Conservation (phyloP, 371 early-diverging fungal species). For the Phascolomyces articulosus region DNA sequence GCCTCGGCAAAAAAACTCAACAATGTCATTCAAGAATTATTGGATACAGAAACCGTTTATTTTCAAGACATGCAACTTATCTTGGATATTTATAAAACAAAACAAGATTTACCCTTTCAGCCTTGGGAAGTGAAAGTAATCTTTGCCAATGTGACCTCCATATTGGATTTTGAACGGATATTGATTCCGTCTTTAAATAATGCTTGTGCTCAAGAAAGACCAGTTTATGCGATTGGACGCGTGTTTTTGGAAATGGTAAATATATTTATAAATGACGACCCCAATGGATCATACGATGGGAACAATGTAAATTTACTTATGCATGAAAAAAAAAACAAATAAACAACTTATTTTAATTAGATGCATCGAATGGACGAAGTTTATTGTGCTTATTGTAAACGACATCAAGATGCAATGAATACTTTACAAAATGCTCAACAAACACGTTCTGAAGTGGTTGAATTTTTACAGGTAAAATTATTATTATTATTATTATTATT, state of each 20-base stretch:
- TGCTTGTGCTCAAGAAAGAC: slow-evolving; percentile 1
- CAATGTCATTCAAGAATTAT: slow-evolving; percentile 60
- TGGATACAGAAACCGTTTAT: slow-evolving; percentile 71
- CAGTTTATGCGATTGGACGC: slow-evolving; percentile 49
- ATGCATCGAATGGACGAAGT: slow-evolving; percentile 56
- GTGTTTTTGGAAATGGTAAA: slow-evolving; percentile 60
- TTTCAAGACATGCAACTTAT: slow-evolving; percentile 68
- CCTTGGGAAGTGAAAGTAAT: slow-evolving; percentile 57
- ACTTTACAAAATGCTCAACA: slow-evolving; percentile 33
- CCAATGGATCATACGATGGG: too few species aligned
- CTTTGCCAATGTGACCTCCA: slow-evolving; percentile 62
- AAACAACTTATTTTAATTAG: slow-evolving; percentile 23
- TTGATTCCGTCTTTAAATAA: slow-evolving; percentile 48
- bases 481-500: not conserved
- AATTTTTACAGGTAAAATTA: slow-evolving; percentile 11
- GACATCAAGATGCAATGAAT: slow-evolving; percentile 68
- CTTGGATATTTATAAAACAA: slow-evolving; percentile 48
- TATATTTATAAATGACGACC: not conserved
- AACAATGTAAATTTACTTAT: not conserved
- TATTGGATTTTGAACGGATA: slow-evolving; percentile 56
- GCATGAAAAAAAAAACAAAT: not conserved
- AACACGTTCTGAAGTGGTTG: slow-evolving; percentile 6
- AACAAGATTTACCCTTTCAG: not conserved
- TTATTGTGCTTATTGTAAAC: slow-evolving; percentile 79
- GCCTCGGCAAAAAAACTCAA: slow-evolving; percentile 5